Base-by-base conservation (phyloP, 2,329 filamentous ascomycete genomes). In the Xylaria multiplex region DNA sequence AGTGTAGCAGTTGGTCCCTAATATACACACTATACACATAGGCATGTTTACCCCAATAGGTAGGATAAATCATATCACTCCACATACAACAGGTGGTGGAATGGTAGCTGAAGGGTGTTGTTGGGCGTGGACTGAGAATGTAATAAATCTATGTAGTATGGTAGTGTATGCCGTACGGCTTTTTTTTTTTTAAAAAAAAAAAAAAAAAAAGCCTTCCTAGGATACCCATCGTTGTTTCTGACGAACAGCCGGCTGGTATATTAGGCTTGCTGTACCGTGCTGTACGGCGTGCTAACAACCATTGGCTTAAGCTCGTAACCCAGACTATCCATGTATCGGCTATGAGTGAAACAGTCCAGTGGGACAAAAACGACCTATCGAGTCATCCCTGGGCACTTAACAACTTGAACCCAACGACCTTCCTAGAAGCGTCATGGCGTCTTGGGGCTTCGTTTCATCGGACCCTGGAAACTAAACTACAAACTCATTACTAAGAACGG, bases 341-440 rank as follows among this genome's bases (percentile, higher is more conserved):
- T 40, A 30, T 32, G 48, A 58, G 37, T 58, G 30, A 58, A 63
- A 58, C 46, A 58, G 35, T 43, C 13, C 16, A 57, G 54, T 59
- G 54, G 54, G 55, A 53, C 48, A 40, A 37, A 48, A 59, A 53
- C n/a, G 24, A 19, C 27, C 35, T 11, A 49, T 43, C 35, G 32
- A 64, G 55, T 55, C 32, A 45, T 43, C 49, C 19, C 55, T 62
- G 42, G 14, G 13, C 11, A 32, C 42, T 56, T 5, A 52, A 30
- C 48, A 59, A 46, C 43, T 50, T 8, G 16, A 19, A 46, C 37
- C 30, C n/a, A 42, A 35, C 22, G 53, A 49, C 40, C 64, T 66
- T 62, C 59, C 54, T 48, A 42, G 52, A 61, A 48, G 46, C 40
- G 46, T 62, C 56, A 61, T 61, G 32, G 45, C 40, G 46, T 53